phyloP scores from a whole-genome alignment of 148 eudicot genomes.

The Silene uniflora region DNA sequence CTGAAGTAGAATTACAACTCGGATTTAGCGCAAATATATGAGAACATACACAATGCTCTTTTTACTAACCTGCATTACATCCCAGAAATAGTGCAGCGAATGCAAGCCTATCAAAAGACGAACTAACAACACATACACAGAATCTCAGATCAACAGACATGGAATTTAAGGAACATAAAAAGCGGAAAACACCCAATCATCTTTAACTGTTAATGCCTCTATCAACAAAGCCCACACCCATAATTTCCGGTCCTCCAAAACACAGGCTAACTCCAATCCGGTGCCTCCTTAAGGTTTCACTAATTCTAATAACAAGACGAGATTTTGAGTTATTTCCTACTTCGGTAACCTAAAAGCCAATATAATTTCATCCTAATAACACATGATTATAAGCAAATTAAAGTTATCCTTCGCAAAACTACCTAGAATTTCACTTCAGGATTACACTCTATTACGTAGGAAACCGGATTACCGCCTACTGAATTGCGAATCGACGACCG shows the following conservation, averaged over 20 bases:
- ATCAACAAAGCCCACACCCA: background rate
- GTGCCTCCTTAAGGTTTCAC: background rate
- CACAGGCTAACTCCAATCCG: background rate
- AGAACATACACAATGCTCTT: background rate
- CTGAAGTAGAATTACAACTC: background rate
- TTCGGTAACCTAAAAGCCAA: background rate
- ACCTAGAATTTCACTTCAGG: background rate
- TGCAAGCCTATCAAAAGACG: no score
- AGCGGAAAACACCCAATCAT: no score
- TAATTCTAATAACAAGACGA: background rate
- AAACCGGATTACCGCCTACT: no score
- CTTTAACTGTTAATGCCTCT: no score
- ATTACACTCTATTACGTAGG: no score
- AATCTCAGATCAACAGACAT: no score
- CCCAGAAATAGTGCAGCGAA: conserved; percentile 10
- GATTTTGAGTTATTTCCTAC: background rate
- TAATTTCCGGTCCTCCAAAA: background rate
- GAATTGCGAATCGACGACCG: no score
- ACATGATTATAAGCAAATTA: background rate
- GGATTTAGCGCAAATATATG: background rate
- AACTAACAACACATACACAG: no score
- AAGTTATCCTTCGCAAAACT: background rate
- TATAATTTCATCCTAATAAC: background rate
- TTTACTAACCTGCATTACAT: conserved; percentile 77
- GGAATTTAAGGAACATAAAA: no score